Evolutionary conservation across 73 alveolate species (phyloP), one percentile per base, ranked within the genome.

Genomic region (Paramecium sonneborni): DNA sequence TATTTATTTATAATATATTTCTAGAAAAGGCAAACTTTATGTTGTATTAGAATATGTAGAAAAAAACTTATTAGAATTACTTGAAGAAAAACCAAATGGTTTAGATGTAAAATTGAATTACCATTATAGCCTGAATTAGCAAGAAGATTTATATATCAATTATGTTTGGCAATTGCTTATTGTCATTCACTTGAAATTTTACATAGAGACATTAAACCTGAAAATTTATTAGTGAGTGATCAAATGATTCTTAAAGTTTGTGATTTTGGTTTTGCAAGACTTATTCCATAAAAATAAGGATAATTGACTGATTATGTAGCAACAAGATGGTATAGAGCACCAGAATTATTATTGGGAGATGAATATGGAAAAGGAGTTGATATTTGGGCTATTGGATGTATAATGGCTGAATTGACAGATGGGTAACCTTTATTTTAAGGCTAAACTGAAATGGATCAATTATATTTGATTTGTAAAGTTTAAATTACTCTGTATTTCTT

Each of bases 371-470:
- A 93, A 48, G 96, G 97, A 11, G 92, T 96, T n/a, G 99, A 96
- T 85, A 95, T 96, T 0, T 96, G 97, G 97, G 94, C 98, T 8
- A 82, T 96, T 46, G 99, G 99, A 23, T 96, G 99, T 76, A 93
- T 96, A 28, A 93, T 95, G 70, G 97, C 99, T 30, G 99, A 96
- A 88, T 88, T 96, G 12, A 87, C 95, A 18, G 99, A 97, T 21
- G 93, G 99, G 67, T 95, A 96, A 8, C 99, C 99, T 6, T 87
- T 96, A 24, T 95, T 96, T 90, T 97, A 98, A 11, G 99, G 99
- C 0, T 30, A 86, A 85, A 62, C 57, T 37, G 52, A 62, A 57
- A 72, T 72, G 57, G 57, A 35, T 35, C 86, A 72, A 35, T 18
- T 21, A 95, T 95, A 72, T 72, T 30, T 72, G n/a, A 72, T 35